phyloP scores from a whole-genome alignment of 2,329 filamentous ascomycete species.

The Cadophora sp. region DNA sequence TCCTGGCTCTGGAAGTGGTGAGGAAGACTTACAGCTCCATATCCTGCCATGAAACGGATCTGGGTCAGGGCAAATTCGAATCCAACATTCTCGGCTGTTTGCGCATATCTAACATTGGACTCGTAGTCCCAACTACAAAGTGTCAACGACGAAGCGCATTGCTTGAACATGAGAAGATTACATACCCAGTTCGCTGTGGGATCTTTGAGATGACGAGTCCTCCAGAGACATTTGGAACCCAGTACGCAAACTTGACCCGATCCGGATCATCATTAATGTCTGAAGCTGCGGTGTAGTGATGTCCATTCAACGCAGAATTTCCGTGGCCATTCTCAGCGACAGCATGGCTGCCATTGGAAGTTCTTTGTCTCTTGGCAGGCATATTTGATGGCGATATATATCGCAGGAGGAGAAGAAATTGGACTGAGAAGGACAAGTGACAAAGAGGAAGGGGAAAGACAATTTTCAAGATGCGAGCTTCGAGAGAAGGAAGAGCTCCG shows the following conservation, averaged over 20 bases:
- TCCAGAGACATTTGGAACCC: constrained; percentile 61
- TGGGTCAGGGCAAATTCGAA: constrained; percentile 60
- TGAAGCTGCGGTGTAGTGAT: constrained; percentile 40
- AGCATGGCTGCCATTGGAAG: constrained; percentile 21
- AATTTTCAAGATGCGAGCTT: background rate
- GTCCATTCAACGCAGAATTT: constrained; percentile 27
- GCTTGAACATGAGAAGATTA: background rate
- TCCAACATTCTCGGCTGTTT: constrained; percentile 54
- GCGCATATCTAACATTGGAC: constrained; percentile 56
- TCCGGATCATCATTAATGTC: constrained; percentile 52
- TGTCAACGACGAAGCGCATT: background rate
- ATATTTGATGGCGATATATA: background rate
- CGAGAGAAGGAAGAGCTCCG: background rate
- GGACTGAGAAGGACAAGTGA: background rate
- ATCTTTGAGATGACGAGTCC: constrained; percentile 61
- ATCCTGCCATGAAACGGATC: constrained; percentile 60
- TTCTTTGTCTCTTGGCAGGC: constrained; percentile 30
- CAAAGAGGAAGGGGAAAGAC: background rate
- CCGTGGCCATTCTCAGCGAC: constrained; percentile 13
- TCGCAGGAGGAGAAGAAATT: no score
- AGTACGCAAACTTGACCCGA: constrained; percentile 57
- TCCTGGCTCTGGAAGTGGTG: background rate
- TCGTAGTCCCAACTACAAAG: constrained; percentile 53
- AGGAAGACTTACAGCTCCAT: constrained; percentile 48
- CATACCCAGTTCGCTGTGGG: constrained; percentile 51